Base-by-base conservation (phyloP, 257 asterid species). In the Euphrasia confusa region DNA sequence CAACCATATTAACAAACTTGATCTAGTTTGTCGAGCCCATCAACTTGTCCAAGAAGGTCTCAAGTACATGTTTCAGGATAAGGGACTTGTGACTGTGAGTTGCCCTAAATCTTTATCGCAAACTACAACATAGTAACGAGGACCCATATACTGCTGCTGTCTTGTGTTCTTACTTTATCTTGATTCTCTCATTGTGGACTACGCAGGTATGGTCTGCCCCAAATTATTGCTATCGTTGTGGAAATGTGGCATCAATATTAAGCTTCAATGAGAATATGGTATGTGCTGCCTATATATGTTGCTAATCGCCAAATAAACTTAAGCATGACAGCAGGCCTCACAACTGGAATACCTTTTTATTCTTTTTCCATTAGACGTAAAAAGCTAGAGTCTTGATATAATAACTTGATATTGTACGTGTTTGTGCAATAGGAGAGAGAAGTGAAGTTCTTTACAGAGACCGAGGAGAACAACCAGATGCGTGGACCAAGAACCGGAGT, bases 401-500 rank as follows among this genome's bases (percentile, higher is more conserved):
- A 35, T 35, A 54, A 18, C 68, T 52, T 61, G 66, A 9, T 21
- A 21, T 30, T 2, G 64, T 54, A 18, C 40, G 17, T 2, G 42
- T 8, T 37, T 37, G 28, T 8, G 57, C 58, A 49, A 50, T 75
- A 92, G 99, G 99, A 89, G 83, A 79, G 97, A 71, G 96, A 89
- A 70, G 97, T 92, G 79, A 89, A 92, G 88, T 92, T 92, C 67
- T 92, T 92, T 84, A 84, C 99, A 0, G 99, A 92, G 77, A 92
- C 99, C 0, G 99, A 92, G 73, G 97, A 92, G 76, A 92, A 89
- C 87, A 92, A 92, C 80, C 99, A 92, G 72, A 92, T 92, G 99
- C 80, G 99, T 70, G 99, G 99, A 49, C 99, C 97, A n/a, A 89
- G 99, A 79, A 81, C 86, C 9, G 99, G 99, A 79, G 99, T 92